Conservation (phyloP, 2,329 filamentous ascomycete genomes). For the Sporothrix schenckii region DNA sequence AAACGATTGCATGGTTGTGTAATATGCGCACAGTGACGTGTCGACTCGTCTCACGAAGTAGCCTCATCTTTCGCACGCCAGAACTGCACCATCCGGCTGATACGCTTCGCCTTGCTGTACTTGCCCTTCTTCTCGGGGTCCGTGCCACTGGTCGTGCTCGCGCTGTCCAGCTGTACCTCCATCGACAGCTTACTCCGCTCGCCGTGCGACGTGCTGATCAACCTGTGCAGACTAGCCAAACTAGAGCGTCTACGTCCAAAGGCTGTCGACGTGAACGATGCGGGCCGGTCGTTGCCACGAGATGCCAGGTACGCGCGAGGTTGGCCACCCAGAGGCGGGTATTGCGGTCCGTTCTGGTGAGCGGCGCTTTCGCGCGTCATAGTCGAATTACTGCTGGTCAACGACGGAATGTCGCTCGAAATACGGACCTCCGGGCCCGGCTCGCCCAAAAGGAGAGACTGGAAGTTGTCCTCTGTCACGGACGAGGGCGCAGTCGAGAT, state of each 20-base stretch:
- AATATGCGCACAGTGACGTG: not conserved
- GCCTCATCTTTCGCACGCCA: slow-evolving; percentile 65
- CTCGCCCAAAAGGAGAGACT: slow-evolving; percentile 72
- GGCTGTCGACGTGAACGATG: slow-evolving; percentile 63
- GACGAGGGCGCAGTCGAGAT: slow-evolving; percentile 77
- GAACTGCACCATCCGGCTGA: slow-evolving; percentile 77
- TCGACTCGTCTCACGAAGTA: not conserved
- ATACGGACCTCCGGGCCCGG: slow-evolving; percentile 72
- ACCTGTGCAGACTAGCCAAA: slow-evolving; percentile 73
- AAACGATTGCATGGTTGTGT: not conserved
- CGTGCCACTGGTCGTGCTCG: slow-evolving; percentile 18
- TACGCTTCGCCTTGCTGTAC: slow-evolving; percentile 66
- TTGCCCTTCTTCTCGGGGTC: slow-evolving; percentile 63
- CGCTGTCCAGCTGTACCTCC: slow-evolving; percentile 60
- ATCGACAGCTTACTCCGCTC: slow-evolving; percentile 75
- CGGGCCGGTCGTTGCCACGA: slow-evolving; percentile 59
- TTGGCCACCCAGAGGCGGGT: slow-evolving; percentile 48
- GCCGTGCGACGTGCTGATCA: slow-evolving; percentile 74
- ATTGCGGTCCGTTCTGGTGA: slow-evolving; percentile 46
- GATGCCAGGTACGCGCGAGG: slow-evolving; percentile 54
- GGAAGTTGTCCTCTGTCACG: slow-evolving; percentile 70
- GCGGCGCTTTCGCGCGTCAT: slow-evolving; percentile 70
- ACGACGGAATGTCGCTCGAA: slow-evolving; percentile 70
- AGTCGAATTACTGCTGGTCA: slow-evolving; percentile 76
- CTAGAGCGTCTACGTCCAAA: slow-evolving; percentile 74